phyloP scores from a whole-genome alignment of 352 stramenopile genomes.

The Phytophthora podocarpi region DNA sequence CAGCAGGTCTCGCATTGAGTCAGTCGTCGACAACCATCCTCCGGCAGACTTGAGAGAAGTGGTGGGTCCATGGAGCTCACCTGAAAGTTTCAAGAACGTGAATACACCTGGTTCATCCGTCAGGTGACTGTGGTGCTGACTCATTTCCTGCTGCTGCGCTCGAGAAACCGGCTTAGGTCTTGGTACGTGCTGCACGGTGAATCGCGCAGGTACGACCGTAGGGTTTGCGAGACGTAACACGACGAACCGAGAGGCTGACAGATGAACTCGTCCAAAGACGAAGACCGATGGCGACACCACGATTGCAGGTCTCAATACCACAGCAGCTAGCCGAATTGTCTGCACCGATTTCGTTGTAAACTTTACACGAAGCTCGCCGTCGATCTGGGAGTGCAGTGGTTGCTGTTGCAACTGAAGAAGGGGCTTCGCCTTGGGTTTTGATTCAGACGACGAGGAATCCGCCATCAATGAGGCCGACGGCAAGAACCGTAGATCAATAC shows the following conservation, averaged over 20 bases:
- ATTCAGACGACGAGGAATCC: conserved; percentile 4
- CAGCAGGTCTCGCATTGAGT: conserved; percentile 46
- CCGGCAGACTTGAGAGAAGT: conserved; percentile 58
- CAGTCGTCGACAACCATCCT: conserved; percentile 39
- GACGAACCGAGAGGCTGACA: conserved; percentile 47
- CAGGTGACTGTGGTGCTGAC: conserved; percentile 53
- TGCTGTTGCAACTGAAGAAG: conserved; percentile 22
- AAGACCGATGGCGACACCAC: conserved; percentile 69
- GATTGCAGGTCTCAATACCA: conserved; percentile 58
- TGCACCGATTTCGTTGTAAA: conserved; percentile 76
- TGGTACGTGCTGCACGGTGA: conserved; percentile 62
- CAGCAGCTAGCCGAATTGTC: conserved; percentile 49
- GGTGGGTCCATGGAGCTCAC: conserved; percentile 59
- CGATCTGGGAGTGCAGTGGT: conserved; percentile 31
- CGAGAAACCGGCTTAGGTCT: conserved; percentile 54
- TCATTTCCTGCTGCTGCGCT: conserved; percentile 62
- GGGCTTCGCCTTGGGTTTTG: conserved; percentile 18
- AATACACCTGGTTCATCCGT: conserved; percentile 70
- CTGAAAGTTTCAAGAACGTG: conserved; percentile 46
- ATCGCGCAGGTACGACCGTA: conserved; percentile 58
- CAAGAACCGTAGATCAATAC: conserved; percentile 68
- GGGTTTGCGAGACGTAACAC: conserved; percentile 67
- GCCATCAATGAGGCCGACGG: conserved; percentile 22
- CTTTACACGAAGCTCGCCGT: conserved; percentile 64
- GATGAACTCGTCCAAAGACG: conserved; percentile 69